phyloP scores from a whole-genome alignment of 225 moss, liverwort and hornwort species.

The Sphagnum contortum region DNA sequence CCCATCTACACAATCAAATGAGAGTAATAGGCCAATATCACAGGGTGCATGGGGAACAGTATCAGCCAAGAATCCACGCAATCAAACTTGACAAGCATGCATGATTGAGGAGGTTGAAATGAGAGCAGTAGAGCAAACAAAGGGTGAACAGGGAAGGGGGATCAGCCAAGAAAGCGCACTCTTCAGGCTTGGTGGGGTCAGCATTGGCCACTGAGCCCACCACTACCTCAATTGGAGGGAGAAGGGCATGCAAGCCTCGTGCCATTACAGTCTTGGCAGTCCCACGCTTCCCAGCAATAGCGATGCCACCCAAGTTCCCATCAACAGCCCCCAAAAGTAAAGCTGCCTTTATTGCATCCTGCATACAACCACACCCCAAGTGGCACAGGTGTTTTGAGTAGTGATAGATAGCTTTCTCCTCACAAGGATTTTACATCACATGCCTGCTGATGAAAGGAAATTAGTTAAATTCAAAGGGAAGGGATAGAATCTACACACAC shows the following conservation, averaged over 20 bases:
- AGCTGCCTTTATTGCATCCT: constrained; percentile 86
- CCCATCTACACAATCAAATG: constrained; percentile 41
- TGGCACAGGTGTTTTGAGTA: not conserved
- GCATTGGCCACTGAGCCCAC: constrained; percentile 72
- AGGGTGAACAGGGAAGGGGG: not conserved
- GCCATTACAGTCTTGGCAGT: constrained; percentile 99
- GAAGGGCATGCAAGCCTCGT: constrained; percentile 82
- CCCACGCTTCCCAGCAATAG: constrained; percentile 85
- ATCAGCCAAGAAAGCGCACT: constrained; percentile 10
- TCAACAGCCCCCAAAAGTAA: constrained; percentile 88
- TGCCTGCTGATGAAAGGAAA: not conserved
- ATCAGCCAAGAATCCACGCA: no score
- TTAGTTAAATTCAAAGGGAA: not conserved
- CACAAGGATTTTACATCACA: not conserved
- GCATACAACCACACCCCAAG: constrained; percentile 5
- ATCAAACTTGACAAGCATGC: no score
- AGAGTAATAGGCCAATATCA: no score
- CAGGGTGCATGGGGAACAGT: no score
- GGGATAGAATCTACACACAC: not conserved
- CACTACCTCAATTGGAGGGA: constrained; percentile 85
- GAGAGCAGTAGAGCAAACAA: not conserved
- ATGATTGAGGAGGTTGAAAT: no score
- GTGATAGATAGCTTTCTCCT: not conserved
- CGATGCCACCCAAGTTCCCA: constrained; percentile 80
- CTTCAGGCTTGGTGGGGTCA: constrained; percentile 62